Base-by-base conservation (phyloP, 306 rosid genomes). In the Neltuma alba region DNA sequence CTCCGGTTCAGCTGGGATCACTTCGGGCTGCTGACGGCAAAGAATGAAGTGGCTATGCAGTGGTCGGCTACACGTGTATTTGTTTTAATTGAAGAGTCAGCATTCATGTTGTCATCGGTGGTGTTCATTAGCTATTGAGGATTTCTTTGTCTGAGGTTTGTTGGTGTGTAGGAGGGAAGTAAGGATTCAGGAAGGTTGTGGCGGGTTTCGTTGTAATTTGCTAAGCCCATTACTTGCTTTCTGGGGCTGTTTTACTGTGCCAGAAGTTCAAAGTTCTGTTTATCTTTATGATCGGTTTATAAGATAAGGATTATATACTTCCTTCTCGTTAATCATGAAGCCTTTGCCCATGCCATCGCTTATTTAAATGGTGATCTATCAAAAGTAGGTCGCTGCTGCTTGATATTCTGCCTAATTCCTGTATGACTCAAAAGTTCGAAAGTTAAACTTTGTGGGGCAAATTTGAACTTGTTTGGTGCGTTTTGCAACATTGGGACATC, bases 1-100 rank as follows among this genome's bases (percentile, higher is more conserved):
- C 98, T 74, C 99, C 98, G 1, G 97, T 95, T 82, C 97, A 91
- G 70, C 92, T 95, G 14, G 99, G 99, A 45, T 95, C 99, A 9
- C 94, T 95, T 23, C 96, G 94, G 48, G 96, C 97, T 1, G 97
- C 94, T 2, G 98, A 95, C 54, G 99, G 99, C 78, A 93, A 93
- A 79, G 97, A 95, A 70, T 93, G 83, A 89, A 76, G 83, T 28
- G 69, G 54, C 52, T 55, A 76, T 55, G 60, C 73, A 71, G 80
- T 47, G 41, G 57, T 64, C 70, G 25, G 33, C 34, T 75, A 2
- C 36, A 23, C 48, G 73, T 76, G 72, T 65, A 20, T 23, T 23
- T 48, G 78, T 60, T 76, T 55, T 58, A 21, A 76, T 23, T 76
- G 63, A 9, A 66, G 82, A 31, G 65, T 50, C 60, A 72, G 61